These are phyloP conservation scores for Elsinoe arachidis DNA, from an alignment of 2,329 filamentous ascomycete genomes.

Conservation along the genomic window DNA sequence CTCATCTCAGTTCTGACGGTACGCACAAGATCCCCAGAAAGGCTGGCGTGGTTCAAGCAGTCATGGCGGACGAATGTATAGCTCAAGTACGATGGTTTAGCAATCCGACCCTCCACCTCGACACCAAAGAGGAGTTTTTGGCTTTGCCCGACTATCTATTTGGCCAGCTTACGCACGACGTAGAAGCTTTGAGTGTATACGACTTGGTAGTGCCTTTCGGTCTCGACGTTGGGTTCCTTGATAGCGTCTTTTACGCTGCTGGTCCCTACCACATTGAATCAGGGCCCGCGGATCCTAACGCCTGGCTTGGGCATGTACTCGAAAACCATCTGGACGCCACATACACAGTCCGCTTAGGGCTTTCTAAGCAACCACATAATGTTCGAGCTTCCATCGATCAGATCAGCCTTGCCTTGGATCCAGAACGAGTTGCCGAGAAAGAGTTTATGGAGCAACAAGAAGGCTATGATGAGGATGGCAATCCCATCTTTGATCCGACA, in stretches of 20 bases:
- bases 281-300: background rate
- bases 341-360: slow-evolving; percentile 3
- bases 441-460: background rate
- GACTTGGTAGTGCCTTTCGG: slow-evolving; percentile 2
- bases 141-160: background rate
- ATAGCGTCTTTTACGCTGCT: background rate
- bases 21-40: slow-evolving; percentile 23
- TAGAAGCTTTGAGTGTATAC: slow-evolving; percentile 7
- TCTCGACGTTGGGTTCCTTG: background rate
- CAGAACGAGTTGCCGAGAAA: background rate
- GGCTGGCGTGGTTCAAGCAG: slow-evolving; percentile 49
- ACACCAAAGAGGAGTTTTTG: background rate
- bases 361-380: background rate
- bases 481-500: background rate
- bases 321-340: slow-evolving; percentile 8
- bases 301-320: slow-evolving; percentile 7
- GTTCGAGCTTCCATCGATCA: slow-evolving; percentile 6
- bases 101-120: slow-evolving; percentile 5
- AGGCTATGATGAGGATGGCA: background rate
- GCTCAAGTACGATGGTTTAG: slow-evolving; percentile 47
- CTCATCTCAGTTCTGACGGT: background rate
- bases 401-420: slow-evolving; percentile 2
- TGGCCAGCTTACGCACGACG: background rate
- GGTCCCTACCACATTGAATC: background rate
- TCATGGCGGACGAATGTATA: slow-evolving; percentile 48